Evolutionary conservation across 2,329 filamentous ascomycete genomes (phyloP), one percentile per base, ranked within the genome.

Genomic region (Sclerotinia minor): DNA sequence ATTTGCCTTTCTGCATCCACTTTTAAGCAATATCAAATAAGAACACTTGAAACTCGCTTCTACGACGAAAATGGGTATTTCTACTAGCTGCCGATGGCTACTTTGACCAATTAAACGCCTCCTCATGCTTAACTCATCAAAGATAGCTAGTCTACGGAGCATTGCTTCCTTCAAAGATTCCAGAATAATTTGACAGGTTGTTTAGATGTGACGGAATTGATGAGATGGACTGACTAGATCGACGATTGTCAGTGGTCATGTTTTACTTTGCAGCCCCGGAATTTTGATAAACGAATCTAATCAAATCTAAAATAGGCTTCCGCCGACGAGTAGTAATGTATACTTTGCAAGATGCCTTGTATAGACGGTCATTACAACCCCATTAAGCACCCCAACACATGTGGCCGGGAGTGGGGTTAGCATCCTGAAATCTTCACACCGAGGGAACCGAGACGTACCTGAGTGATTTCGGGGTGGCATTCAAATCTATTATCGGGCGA

Each of bases 361-460:
- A 57, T 19, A 55, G 6, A 9, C 53, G 53, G 4, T 38, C 8
- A 35, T 55, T 3, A 11, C 11, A 2, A 3, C 29, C 53, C n/a
- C 53, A 55, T 41, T 44, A 24, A 44, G 35, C n/a, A n/a, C 1
- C 44, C 13, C 58, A 35, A 7, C 21, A 17, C 29, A 19, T 29
- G 29, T 8, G 29, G 6, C 29, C 21, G 6, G 15, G 45, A 45
- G 64, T 66, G 64, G 64, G 64, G 55, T 67, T 44, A 3, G 32
- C 59, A 50, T 66, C 45, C 64, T 66, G 64, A 32, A 15, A 60
- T 66, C 44, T 41, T 41, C n/a, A 13, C 17, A 15, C 38, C 38
- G 38, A 15, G 38, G 38, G 38, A 1, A 1, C 38, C 54, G 35
- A 50, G 57, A 52, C 55, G 29, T 52, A 41, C 4, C 17, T 15